Conservation (phyloP, 2,329 filamentous ascomycete species). For the Xylariales sp. region DNA sequence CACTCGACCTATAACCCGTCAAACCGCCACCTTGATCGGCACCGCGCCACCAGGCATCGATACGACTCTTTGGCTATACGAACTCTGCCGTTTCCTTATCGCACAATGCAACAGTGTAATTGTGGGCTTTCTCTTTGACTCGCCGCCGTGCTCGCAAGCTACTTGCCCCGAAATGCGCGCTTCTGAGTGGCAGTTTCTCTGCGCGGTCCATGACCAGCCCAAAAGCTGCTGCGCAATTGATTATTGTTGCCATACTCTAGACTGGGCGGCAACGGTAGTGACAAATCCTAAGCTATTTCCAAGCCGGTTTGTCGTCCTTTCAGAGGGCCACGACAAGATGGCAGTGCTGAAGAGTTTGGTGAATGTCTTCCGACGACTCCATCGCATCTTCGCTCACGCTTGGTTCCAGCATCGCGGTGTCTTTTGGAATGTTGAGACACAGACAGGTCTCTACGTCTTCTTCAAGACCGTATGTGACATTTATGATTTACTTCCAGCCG, state of each 20-base stretch:
- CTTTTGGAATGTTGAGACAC: constrained; percentile 89
- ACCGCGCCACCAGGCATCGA: constrained; percentile 79
- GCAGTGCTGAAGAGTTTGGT: constrained; percentile 77
- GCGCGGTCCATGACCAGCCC: constrained; percentile 92
- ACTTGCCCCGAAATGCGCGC: constrained; percentile 99
- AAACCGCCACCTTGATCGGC: constrained; percentile 71
- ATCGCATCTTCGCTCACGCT: constrained; percentile 95
- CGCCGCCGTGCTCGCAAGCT: constrained; percentile 77
- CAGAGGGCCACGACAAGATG: constrained; percentile 54
- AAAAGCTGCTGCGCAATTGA: constrained; percentile 98
- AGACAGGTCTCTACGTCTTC: constrained; percentile 90
- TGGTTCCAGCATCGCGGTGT: constrained; percentile 97
- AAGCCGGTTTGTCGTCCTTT: constrained; percentile 63
- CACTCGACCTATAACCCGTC: constrained; percentile 68
- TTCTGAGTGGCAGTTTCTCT: constrained; percentile 98
- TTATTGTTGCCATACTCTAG: constrained; percentile 97
- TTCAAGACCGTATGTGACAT: constrained; percentile 97
- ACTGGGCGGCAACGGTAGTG: constrained; percentile 94
- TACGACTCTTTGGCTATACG: constrained; percentile 91
- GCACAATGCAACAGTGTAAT: constrained; percentile 92
- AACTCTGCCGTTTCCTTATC: constrained; percentile 93
- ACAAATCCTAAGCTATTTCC: constrained; percentile 95
- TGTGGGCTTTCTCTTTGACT: constrained; percentile 87
- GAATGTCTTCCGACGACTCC: constrained; percentile 90
- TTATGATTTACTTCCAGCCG: constrained; percentile 82